A percentile compares a stretch with the other conserved stretches of the same genome.
Evolutionary conservation across 805 yeast genomes (phyloP).

Genomic region (Hanseniaspora occidentalis): DNA sequence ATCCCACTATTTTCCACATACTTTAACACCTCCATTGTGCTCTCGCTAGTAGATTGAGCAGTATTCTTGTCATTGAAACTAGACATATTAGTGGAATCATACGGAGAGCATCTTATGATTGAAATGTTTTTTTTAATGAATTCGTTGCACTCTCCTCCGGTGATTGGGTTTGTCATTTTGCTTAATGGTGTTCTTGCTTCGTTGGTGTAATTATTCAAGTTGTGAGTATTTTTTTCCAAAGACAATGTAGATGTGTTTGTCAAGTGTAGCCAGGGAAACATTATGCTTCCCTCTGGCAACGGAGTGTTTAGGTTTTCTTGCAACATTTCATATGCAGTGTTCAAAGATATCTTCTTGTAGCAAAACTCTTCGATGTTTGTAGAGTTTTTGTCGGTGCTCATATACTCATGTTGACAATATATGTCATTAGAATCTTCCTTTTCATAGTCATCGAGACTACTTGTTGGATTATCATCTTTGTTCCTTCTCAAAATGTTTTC

Average conservation of each 20-base stretch:
- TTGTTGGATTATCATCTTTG: no score
- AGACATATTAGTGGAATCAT: conserved; percentile 19
- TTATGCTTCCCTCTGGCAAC: conserved; percentile 49
- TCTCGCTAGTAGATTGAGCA: no score
- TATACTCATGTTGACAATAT: no score
- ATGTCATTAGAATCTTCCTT: no score
- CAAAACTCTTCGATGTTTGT: background rate
- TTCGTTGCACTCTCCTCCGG: conserved; percentile 5
- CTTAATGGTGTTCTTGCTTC: conserved; percentile 14
- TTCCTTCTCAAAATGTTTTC: no score
- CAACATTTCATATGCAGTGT: background rate
- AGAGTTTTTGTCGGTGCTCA: background rate
- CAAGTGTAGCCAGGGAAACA: conserved; percentile 93
- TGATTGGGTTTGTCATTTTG: conserved; percentile 12
- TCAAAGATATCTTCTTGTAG: background rate
- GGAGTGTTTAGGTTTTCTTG: conserved; percentile 10
- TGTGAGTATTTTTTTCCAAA: conserved; percentile 32
- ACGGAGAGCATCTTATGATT: conserved; percentile 16
- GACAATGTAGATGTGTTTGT: conserved; percentile 44
- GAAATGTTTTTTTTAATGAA: conserved; percentile 11
- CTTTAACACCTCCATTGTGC: conserved; percentile 11
- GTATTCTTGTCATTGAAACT: no score
- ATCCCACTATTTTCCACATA: conserved; percentile 27
- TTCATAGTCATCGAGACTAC: no score
- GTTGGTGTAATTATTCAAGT: conserved; percentile 16